A percentile compares a stretch with the other conserved stretches of the same genome.
Evolutionary conservation across 2,329 filamentous ascomycete genomes (phyloP).

Genomic region (Tolypocladium ovalisporum): DNA sequence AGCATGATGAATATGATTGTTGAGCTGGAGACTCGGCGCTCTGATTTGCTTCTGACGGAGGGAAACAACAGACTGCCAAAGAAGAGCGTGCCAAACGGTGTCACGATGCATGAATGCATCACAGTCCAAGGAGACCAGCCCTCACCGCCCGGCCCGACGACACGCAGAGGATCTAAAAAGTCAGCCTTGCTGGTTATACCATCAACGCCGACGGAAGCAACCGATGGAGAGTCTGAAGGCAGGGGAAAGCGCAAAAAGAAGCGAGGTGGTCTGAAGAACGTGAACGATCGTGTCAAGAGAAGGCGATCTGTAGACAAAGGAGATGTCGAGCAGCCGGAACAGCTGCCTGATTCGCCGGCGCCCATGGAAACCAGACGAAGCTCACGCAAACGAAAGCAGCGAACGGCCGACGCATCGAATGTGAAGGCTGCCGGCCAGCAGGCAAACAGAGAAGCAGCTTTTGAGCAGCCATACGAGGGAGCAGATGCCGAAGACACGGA

Average conservation of each 20-base stretch:
- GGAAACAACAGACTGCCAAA: slow-evolving; percentile 8
- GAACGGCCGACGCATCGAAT: not conserved
- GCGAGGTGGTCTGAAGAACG: slow-evolving; percentile 8
- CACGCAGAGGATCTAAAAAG: slow-evolving; percentile 2
- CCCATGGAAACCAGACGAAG: slow-evolving; percentile 9
- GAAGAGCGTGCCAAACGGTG: slow-evolving; percentile 2
- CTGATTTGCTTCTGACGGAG: slow-evolving; percentile 11
- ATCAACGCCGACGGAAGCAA: slow-evolving; percentile 10
- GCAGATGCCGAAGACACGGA: slow-evolving; percentile 23
- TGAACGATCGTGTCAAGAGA: slow-evolving; percentile 17
- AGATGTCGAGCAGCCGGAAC: slow-evolving; percentile 7
- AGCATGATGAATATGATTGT: slow-evolving; percentile 36
- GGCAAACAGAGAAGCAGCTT: slow-evolving; percentile 4
- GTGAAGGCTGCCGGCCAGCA: not conserved
- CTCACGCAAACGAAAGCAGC: slow-evolving; percentile 7
- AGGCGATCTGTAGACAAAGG: slow-evolving; percentile 12
- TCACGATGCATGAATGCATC: slow-evolving; percentile 8
- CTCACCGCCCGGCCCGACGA: slow-evolving; percentile 7
- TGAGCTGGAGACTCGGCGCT: slow-evolving; percentile 34
- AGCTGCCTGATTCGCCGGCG: not conserved
- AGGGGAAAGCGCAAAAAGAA: slow-evolving; percentile 18
- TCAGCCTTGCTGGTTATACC: slow-evolving; percentile 9
- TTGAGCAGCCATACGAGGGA: not conserved
- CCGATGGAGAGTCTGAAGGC: slow-evolving; percentile 1
- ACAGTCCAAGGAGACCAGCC: slow-evolving; percentile 11